phyloP scores from a whole-genome alignment of 352 stramenopile species.

The Pythium oligandrum region DNA sequence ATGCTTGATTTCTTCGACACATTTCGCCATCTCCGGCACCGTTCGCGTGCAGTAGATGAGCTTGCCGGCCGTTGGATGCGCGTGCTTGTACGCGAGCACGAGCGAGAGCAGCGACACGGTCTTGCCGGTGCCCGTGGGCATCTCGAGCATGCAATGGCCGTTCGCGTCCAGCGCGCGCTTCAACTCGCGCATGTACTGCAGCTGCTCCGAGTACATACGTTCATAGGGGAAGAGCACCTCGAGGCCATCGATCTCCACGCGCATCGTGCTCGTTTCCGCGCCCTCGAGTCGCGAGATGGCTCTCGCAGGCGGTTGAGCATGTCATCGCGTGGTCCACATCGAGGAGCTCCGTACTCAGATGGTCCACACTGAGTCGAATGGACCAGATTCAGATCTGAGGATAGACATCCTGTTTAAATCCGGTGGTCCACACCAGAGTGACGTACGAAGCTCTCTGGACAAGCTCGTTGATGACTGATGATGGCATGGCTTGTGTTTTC shows the following conservation, averaged over 20 bases:
- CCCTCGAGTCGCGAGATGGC: too few species aligned
- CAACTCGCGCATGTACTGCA: conserved; percentile 99
- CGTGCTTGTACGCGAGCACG: conserved; percentile 93
- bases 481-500: too few species aligned
- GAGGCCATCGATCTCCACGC: conserved; percentile 94
- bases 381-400: too few species aligned
- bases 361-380: too few species aligned
- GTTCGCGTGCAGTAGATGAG: conserved; percentile 99
- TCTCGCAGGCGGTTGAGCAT: too few species aligned
- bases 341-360: too few species aligned
- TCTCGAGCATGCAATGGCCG: conserved; percentile 97
- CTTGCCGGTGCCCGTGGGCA: conserved; percentile 98
- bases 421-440: too few species aligned
- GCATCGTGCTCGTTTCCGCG: conserved; percentile 45
- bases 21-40: conserved; percentile 99
- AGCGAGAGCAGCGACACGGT: conserved; percentile 96
- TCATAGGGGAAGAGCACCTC: conserved; percentile 98
- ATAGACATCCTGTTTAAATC: too few species aligned
- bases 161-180: conserved; percentile 97
- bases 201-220: conserved; percentile 98
- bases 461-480: too few species aligned
- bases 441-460: too few species aligned
- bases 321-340: too few species aligned
- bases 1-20: conserved; percentile 97
- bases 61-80: conserved; percentile 94